Evolutionary conservation across 768 basidiomycete species (phyloP).

Genomic region (Cantharellus anzutake): DNA sequence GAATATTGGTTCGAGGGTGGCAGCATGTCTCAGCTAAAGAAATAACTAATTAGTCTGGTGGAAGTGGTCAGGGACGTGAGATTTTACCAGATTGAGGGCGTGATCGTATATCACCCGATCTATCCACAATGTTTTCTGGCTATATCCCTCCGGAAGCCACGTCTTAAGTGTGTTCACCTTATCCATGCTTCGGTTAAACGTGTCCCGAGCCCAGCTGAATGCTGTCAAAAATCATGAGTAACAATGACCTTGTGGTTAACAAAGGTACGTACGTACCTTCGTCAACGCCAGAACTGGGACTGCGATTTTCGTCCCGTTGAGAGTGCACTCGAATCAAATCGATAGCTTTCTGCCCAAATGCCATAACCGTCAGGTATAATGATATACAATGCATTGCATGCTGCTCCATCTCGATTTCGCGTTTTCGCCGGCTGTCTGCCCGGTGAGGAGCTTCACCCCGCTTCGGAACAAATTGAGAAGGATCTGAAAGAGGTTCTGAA

Average conservation of each 20-base stretch:
- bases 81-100: slow-evolving; percentile 62
- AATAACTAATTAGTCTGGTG: background rate
- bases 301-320: slow-evolving; percentile 29
- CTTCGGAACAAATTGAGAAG: slow-evolving; percentile 47
- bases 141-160: slow-evolving; percentile 54
- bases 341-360: slow-evolving; percentile 85
- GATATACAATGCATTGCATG: slow-evolving; percentile 75
- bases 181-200: slow-evolving; percentile 88
- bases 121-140: slow-evolving; percentile 71
- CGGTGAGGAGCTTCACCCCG: slow-evolving; percentile 56
- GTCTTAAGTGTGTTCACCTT: slow-evolving; percentile 77
- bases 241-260: slow-evolving; percentile 3
- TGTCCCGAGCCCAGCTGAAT: slow-evolving; percentile 76
- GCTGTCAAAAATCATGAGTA: slow-evolving; percentile 25
- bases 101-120: slow-evolving; percentile 89
- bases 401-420: slow-evolving; percentile 62
- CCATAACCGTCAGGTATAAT: slow-evolving; percentile 79
- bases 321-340: slow-evolving; percentile 18
- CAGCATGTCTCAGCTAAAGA: slow-evolving; percentile 73
- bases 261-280: slow-evolving; percentile 32
- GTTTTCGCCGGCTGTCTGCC: slow-evolving; percentile 47
- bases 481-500: slow-evolving; percentile 64
- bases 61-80: background rate
- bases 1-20: slow-evolving; percentile 74
- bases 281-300: slow-evolving; percentile 38